Base-by-base conservation (phyloP, 2,329 filamentous ascomycete genomes). In the Pestalotiopsis sp. region DNA sequence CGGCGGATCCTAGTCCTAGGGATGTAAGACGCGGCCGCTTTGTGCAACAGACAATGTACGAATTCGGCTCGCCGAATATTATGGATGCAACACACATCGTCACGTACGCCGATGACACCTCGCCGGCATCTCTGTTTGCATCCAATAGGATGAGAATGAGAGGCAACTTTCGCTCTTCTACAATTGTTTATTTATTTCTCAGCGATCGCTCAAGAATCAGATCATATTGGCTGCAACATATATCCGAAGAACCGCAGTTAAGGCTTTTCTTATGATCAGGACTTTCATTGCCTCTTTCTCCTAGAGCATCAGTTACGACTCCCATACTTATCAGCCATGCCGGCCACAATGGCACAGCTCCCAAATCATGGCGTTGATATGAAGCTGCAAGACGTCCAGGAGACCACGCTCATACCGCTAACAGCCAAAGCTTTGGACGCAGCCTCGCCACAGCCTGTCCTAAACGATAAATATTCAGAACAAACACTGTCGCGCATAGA, bases 391-490 rank as follows among this genome's bases (percentile, higher is more conserved):
- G 57, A 25, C 6, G 57, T 59, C 9, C 57, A 59, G 25, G 57
- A 59, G 7, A 59, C 57, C 12, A 59, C 57, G 11, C 57, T 59
- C 4, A 25, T 59, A 6, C n/a, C 57, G 12, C 57, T 59, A 3
- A 23, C 12, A 59, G 57, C 57, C 13, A 59, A 23, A 59, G 57
- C 57, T 3, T 25, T 6, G 4, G 57, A 59, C 25, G 57, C 57
- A 14, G 57, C 57, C 12, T 36, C 23, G 7, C 17, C 69, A 3
- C 12, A 23, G 11, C 69, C 69, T 7, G 39, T 69, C 23, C 65
- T 69, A 7, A 59, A 63, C n/a, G 69, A 71, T 27, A 13, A 41
- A 12, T 69, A 68, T n/a, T 66, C 69, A 2, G 25, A 52, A n/a
- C 68, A 67, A 38, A 52, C 66, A 61, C 39, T 63, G 12, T 63